Evolutionary conservation across 1,284 basidiomycete genomes (phyloP).

Genomic region (Ceratobasidium sp.): DNA sequence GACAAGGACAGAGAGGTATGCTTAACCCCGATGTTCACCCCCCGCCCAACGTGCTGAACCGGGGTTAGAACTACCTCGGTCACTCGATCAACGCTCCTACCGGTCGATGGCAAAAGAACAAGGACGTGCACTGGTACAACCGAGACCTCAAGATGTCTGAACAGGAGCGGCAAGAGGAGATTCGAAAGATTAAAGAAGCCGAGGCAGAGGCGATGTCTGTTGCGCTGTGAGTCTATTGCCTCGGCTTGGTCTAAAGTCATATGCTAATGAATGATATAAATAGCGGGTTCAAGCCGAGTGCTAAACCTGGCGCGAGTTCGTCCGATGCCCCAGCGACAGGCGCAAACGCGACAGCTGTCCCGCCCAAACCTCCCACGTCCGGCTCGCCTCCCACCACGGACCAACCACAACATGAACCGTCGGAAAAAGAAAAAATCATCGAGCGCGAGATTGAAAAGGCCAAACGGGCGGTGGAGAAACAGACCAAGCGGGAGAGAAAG

Average conservation of each 20-base stretch:
- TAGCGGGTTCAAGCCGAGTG: slow-evolving; percentile 54
- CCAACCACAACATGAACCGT: not conserved
- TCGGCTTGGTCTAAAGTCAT: not conserved
- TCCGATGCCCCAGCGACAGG: slow-evolving; percentile 34
- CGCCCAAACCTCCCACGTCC: slow-evolving; percentile 44
- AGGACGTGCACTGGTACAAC: slow-evolving; percentile 93
- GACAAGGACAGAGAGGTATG: slow-evolving; percentile 90
- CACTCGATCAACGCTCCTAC: slow-evolving; percentile 93
- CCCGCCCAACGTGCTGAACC: not conserved
- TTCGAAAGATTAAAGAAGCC: slow-evolving; percentile 80
- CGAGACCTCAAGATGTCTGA: slow-evolving; percentile 66
- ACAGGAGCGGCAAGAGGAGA: slow-evolving; percentile 71
- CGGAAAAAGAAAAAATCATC: slow-evolving; percentile 51
- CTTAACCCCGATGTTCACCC: not conserved
- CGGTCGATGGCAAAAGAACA: slow-evolving; percentile 94
- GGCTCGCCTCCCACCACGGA: slow-evolving; percentile 48
- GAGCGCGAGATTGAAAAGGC: slow-evolving; percentile 54
- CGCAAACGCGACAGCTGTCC: slow-evolving; percentile 31
- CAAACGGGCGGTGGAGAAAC: slow-evolving; percentile 53
- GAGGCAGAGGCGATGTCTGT: slow-evolving; percentile 87
- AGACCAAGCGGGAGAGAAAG: slow-evolving; percentile 57
- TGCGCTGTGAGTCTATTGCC: slow-evolving; percentile 68
- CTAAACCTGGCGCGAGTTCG: slow-evolving; percentile 39
- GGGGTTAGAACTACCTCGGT: slow-evolving; percentile 87
- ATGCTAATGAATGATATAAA: slow-evolving; percentile 29